A percentile compares a stretch with the other conserved stretches of the same genome.
Conservation (phyloP, 495 filamentous ascomycete genomes). For the Aspergillus asperescens region DNA sequence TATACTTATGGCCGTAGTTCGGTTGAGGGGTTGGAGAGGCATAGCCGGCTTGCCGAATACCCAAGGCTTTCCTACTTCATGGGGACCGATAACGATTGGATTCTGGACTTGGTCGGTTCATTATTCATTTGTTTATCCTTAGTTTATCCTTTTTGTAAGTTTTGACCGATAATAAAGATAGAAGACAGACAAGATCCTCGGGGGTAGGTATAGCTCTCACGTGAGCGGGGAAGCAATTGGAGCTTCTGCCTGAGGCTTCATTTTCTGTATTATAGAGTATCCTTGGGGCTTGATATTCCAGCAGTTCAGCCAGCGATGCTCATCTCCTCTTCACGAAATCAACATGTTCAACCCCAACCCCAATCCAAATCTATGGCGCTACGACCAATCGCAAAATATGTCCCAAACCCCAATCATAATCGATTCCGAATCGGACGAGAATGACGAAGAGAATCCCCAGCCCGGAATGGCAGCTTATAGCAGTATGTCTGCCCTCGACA, state of each 20-base stretch:
- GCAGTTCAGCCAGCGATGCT: not conserved
- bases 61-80: not conserved
- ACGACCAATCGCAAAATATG: not conserved
- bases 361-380: not conserved
- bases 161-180: too few relatives aligned
- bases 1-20: not conserved
- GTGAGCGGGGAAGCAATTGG: conserved; percentile 3
- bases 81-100: not conserved
- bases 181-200: too few relatives aligned
- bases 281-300: not conserved
- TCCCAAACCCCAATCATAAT: not conserved
- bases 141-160: too few relatives aligned
- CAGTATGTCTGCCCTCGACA: not conserved
- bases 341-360: not conserved
- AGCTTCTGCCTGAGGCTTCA: not conserved
- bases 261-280: too few relatives aligned
- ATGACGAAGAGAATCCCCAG: not conserved
- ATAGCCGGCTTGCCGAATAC: conserved; percentile 2
- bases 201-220: conserved; percentile 4
- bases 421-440: not conserved
- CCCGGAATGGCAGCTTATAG: not conserved
- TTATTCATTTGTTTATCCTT: too few relatives aligned
- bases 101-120: too few relatives aligned
- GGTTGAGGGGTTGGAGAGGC: not conserved
- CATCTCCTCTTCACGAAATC: not conserved